Base-by-base conservation (phyloP, 805 yeast species). In the Wickerhamomyces rabaulensis region DNA sequence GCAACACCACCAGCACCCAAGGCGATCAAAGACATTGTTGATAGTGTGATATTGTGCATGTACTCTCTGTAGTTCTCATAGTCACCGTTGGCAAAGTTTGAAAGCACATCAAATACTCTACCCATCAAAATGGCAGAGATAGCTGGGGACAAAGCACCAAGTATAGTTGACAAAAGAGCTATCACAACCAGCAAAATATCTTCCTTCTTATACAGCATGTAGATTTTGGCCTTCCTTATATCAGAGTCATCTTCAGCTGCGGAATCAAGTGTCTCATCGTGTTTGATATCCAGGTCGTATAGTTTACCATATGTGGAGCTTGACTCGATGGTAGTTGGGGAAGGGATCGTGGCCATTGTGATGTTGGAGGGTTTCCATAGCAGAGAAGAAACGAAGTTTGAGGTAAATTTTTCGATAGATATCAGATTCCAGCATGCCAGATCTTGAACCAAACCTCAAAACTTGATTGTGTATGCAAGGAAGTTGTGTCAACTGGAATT, bases 111-210 rank as follows among this genome's bases (percentile, higher is more conserved):
- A 54, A 91, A 87, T 0, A 85, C 71, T 45, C 75, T 65, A 3
- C 95, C 94, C 49, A 84, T 76, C 13, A 90, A 55, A 3, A 87
- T 70, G 0, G 95, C 76, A 17, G 79, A 74, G 2, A 76, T 70
- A 0, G 88, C 82, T 0, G 87, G 78, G 0, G 77, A 76, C 3
- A 77, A 58, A 0, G 90, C 79, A n/a, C 80, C 69, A 1, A 74
- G 52, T 9, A 70, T 52, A 16, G 85, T 75, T n/a, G 74, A 53
- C 0, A 69, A 3, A 0, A 58, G 19, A 2, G 71, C 74, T 9
- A 65, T n/a, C 3, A 47, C 2, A 8, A 68, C 27, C 1, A 66
- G 22, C 2, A 50, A 37, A 5, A 49, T 42, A 47, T 70, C 73
- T 1, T 47, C 27, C 3, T 40, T 45, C 13, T 49, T 37, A n/a